A percentile compares a stretch with the other conserved stretches of the same genome.
Conservation (phyloP, 495 filamentous ascomycete species). For the Beverwykella pulmonaria region DNA sequence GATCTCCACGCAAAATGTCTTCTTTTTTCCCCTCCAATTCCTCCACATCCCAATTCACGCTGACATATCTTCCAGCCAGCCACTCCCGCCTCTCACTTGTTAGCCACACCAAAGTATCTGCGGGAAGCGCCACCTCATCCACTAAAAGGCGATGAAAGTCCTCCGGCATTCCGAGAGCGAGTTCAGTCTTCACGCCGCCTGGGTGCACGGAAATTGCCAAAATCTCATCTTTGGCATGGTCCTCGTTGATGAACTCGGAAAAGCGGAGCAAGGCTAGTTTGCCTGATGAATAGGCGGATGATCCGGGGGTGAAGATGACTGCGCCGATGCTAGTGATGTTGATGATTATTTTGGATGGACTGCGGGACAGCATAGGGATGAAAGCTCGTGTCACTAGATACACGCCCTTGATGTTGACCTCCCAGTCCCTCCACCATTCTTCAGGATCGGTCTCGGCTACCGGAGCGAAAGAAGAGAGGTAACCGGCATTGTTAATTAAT, state of each 20-base stretch:
- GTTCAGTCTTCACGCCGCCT: constrained; percentile 53
- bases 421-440: constrained; percentile 52
- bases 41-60: constrained; percentile 35
- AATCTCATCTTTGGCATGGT: constrained; percentile 54
- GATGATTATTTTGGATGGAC: constrained; percentile 52
- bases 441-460: constrained; percentile 52
- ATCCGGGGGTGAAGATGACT: constrained; percentile 34
- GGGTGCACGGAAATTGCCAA: constrained; percentile 57
- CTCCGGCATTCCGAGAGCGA: constrained; percentile 30
- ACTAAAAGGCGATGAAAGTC: constrained; percentile 38
- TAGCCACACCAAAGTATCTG: constrained; percentile 55
- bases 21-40: constrained; percentile 35
- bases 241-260: constrained; percentile 49
- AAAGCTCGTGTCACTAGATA: constrained; percentile 51
- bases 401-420: constrained; percentile 54
- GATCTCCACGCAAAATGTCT: constrained; percentile 32
- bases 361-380: constrained; percentile 50
- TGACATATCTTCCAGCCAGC: constrained; percentile 55
- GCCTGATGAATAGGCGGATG: constrained; percentile 49
- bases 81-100: constrained; percentile 53
- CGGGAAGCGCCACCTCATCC: constrained; percentile 52
- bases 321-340: constrained; percentile 53
- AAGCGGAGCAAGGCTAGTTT: constrained; percentile 56
- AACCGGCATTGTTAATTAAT: constrained; percentile 59
- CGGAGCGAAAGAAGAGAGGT: constrained; percentile 43